Conservation (phyloP, 2,329 filamentous ascomycete genomes). For the Cordyceps javanica region DNA sequence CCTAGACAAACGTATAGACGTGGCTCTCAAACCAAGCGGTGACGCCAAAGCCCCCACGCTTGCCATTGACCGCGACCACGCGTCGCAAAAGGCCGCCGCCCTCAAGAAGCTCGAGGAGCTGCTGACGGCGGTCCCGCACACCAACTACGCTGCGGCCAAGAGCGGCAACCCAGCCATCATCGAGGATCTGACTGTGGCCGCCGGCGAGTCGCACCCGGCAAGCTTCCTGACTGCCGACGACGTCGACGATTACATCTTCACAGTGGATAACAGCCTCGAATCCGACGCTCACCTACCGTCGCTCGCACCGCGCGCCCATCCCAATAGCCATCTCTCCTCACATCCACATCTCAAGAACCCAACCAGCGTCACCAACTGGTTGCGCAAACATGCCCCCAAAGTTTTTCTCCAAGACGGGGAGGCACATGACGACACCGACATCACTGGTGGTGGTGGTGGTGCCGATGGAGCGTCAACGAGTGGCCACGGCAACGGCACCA, state of each 20-base stretch:
- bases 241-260: slow-evolving; percentile 66
- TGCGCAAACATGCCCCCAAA: slow-evolving; percentile 76
- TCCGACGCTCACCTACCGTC: slow-evolving; percentile 37
- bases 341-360: slow-evolving; percentile 58
- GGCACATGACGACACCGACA: slow-evolving; percentile 20
- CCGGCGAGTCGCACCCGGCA: slow-evolving; percentile 51
- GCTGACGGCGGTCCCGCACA: slow-evolving; percentile 46
- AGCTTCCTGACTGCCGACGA: slow-evolving; percentile 64
- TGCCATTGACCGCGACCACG: slow-evolving; percentile 27
- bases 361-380: slow-evolving; percentile 92
- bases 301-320: slow-evolving; percentile 44
- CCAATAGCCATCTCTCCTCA: slow-evolving; percentile 29
- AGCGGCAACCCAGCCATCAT: slow-evolving; percentile 56
- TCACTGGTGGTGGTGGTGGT: slow-evolving; percentile 28
- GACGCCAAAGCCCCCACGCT: slow-evolving; percentile 30
- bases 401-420: slow-evolving; percentile 77
- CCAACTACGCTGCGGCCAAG: slow-evolving; percentile 46
- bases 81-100: slow-evolving; percentile 35
- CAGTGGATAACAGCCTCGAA: slow-evolving; percentile 50
- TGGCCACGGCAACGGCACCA: slow-evolving; percentile 17
- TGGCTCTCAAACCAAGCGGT: slow-evolving; percentile 45
- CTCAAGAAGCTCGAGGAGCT: slow-evolving; percentile 46
- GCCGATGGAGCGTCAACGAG: slow-evolving; percentile 16
- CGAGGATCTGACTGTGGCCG: slow-evolving; percentile 41
- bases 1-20: slow-evolving; percentile 65